Percentiles rank a stretch among this genome's conserved stretches.
These are phyloP conservation scores for Mucor circinelloides DNA, from an alignment of 371 early-diverging fungal species.

Conservation along the genomic window DNA sequence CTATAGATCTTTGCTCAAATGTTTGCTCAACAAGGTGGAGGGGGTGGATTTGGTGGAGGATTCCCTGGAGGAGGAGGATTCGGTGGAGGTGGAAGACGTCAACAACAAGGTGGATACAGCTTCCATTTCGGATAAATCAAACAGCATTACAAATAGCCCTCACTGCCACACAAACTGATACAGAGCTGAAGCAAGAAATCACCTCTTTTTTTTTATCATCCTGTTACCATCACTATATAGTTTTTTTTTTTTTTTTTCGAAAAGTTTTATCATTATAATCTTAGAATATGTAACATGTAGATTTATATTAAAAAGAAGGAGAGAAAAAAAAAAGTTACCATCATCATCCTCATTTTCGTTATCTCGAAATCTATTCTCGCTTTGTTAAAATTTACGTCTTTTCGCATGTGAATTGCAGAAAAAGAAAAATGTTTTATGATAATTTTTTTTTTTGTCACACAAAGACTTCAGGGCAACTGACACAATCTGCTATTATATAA, in stretches of 20 bases:
- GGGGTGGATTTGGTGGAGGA: conserved; percentile 41
- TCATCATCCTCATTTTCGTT: background rate
- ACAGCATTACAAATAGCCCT: background rate
- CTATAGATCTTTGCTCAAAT: conserved; percentile 61
- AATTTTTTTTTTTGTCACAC: background rate
- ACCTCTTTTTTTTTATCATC: background rate
- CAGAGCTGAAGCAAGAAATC: background rate
- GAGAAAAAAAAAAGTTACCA: background rate
- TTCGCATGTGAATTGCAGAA: background rate
- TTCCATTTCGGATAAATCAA: conserved; percentile 56
- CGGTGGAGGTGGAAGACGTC: conserved; percentile 30
- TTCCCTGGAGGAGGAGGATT: conserved; percentile 30
- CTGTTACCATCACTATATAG: background rate
- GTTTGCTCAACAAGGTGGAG: conserved; percentile 52
- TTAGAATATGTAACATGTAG: background rate
- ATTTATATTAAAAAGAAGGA: background rate
- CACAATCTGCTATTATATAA: background rate
- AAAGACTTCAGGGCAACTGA: background rate
- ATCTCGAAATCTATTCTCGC: background rate
- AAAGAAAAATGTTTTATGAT: background rate
- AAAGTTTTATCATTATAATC: background rate
- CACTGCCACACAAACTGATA: background rate
- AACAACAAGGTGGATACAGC: conserved; percentile 40
- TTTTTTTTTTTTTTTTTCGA: background rate
- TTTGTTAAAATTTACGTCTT: background rate